Conservation (phyloP, 768 basidiomycete genomes). For the Exidia glandulosa region DNA sequence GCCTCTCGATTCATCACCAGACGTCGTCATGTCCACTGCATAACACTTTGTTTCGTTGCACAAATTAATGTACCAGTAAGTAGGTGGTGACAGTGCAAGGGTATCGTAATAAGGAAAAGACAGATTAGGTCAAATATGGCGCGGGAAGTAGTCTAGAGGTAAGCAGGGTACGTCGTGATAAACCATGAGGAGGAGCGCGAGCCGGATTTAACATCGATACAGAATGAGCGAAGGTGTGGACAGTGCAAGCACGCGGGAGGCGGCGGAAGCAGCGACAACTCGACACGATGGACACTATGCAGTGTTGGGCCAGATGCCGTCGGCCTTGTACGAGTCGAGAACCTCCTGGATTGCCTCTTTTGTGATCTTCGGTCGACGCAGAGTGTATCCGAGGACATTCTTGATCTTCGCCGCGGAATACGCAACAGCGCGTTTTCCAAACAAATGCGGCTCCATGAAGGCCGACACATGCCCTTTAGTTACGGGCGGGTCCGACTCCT, state of each 20-base stretch:
- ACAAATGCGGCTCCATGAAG: slow-evolving; percentile 65
- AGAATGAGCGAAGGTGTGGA: not conserved
- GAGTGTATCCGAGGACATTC: slow-evolving; percentile 53
- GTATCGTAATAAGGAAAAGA: not conserved
- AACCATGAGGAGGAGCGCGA: not conserved
- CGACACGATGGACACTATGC: not conserved
- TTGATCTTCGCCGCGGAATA: slow-evolving; percentile 68
- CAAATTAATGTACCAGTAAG: not conserved
- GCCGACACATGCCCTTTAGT: slow-evolving; percentile 61
- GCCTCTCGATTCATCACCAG: slow-evolving; percentile 19
- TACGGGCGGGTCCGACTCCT: slow-evolving; percentile 57
- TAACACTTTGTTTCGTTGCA: not conserved
- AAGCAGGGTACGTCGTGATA: not conserved
- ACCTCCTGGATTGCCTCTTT: slow-evolving; percentile 54
- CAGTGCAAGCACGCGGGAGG: not conserved
- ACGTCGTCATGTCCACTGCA: not conserved
- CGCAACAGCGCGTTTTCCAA: slow-evolving; percentile 59
- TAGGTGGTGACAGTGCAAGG: not conserved
- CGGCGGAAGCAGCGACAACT: not conserved
- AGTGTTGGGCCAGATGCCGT: slow-evolving; percentile 37
- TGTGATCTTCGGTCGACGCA: slow-evolving; percentile 51
- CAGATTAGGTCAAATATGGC: not conserved
- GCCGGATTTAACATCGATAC: not conserved
- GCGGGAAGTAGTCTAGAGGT: not conserved
- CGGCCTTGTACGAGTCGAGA: slow-evolving; percentile 71